Percentiles rank a stretch among this genome's conserved stretches.
These are phyloP conservation scores for Psilocybe tampanensis DNA, from an alignment of 768 basidiomycete genomes.

Conservation along the genomic window DNA sequence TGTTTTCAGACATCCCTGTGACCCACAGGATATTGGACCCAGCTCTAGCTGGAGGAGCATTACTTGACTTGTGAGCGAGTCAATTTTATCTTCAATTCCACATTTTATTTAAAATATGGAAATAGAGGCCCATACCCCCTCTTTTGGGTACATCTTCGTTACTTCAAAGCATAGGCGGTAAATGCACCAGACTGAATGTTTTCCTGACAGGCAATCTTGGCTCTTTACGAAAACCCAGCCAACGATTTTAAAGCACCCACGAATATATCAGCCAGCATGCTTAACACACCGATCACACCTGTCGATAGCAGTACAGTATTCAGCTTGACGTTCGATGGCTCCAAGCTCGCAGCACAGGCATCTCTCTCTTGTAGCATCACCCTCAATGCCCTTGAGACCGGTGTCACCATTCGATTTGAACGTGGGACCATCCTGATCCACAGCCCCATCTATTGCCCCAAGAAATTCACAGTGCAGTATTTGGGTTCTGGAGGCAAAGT, in stretches of 20 bases:
- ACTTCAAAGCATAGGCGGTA: neutral
- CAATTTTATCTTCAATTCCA: neutral
- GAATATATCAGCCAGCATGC: slow-evolving; percentile 65
- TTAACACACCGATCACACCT: slow-evolving; percentile 75
- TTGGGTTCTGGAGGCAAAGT: slow-evolving; percentile 48
- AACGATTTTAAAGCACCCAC: slow-evolving; percentile 64
- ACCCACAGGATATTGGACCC: slow-evolving; percentile 83
- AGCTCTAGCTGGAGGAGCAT: slow-evolving; percentile 75
- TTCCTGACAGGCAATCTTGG: slow-evolving; percentile 62
- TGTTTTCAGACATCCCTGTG: slow-evolving; percentile 54
- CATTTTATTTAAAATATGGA: neutral
- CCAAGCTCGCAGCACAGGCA: slow-evolving; percentile 70
- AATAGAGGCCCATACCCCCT: slow-evolving; percentile 81
- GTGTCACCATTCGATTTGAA: slow-evolving; percentile 74
- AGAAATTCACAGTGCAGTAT: slow-evolving; percentile 66
- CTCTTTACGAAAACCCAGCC: slow-evolving; percentile 77
- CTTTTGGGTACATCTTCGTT: slow-evolving; percentile 59
- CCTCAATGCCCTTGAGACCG: slow-evolving; percentile 43
- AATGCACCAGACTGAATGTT: neutral
- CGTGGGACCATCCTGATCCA: slow-evolving; percentile 68
- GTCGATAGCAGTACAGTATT: slow-evolving; percentile 82
- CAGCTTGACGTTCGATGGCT: slow-evolving; percentile 64
- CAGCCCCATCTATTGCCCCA: slow-evolving; percentile 68
- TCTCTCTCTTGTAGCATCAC: slow-evolving; percentile 72
- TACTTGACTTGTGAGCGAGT: slow-evolving; percentile 75